Base-by-base conservation (phyloP, 768 basidiomycete species). In the Amanita jacksonii region DNA sequence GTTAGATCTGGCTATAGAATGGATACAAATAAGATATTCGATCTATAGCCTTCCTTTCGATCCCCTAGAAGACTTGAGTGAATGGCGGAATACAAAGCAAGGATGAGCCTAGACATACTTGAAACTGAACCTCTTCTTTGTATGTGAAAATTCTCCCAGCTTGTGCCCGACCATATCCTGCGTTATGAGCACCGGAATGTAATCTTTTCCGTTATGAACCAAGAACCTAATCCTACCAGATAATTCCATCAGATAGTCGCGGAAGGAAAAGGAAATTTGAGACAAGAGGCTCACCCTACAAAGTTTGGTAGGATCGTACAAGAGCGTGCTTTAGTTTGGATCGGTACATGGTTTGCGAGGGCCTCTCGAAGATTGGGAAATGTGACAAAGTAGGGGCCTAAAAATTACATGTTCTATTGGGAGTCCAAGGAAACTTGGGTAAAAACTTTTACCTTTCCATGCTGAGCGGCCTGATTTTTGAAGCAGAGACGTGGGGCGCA, bases 111-210 rank as follows among this genome's bases (percentile, higher is more conserved):
- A n/a, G n/a, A 79, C 87, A 58, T 58, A 91, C 91, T 78, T 85
- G 68, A 81, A 91, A 24, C 69, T 75, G 61, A 92, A 93, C 43
- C 76, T 76, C 62, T 90, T 92, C 67, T 84, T 81, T 27, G 93
- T 97, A 52, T 81, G 77, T 31, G 90, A 68, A 62, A 98, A 97
- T 69, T 97, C 92, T 42, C 94, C 94, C 41, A 98, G 64, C 62
- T 99, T 99, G 61, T 99, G 93, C 0, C 94, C 94, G 1, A 99
- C 90, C 94, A 98, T 98, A 61, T 97, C 94, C 59, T 93, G 89
- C 3, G 87, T 91, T 51, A 99, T 73, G 34, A 72, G 63, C 31
- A 99, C 83, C 0, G 92, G 92, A 4, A 82, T 46, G 60, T 90
- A 94, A 54, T 88, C 78, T 63, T 82, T 89, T 27, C 94, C 94